Evolutionary conservation across 345 rosid genomes (phyloP).

Genomic region (Draba incana): DNA sequence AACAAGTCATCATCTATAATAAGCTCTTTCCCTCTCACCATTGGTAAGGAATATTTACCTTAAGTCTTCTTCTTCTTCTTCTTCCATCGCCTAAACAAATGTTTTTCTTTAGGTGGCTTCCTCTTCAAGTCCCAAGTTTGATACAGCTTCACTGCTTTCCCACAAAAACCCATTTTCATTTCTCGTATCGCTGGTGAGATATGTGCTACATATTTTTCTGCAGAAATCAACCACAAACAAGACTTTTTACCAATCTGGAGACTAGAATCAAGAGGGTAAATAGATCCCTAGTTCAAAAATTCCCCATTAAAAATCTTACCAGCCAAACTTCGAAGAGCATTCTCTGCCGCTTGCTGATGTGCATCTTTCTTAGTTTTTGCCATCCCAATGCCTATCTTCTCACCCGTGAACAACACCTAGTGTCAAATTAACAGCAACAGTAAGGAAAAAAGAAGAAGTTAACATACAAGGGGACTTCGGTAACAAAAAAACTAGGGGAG

Average conservation of each 20-base stretch:
- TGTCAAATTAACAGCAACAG: constrained; percentile 23
- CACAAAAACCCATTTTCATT: constrained; percentile 83
- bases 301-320: constrained; percentile 48
- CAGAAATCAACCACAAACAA: constrained; percentile 29
- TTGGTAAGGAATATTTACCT: constrained; percentile 24
- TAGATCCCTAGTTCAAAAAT: not conserved
- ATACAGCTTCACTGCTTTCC: constrained; percentile 58
- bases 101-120: constrained; percentile 49
- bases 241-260: not conserved
- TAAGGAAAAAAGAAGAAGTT: not conserved
- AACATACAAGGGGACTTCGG: constrained; percentile 10
- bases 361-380: constrained; percentile 97
- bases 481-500: constrained; percentile 15
- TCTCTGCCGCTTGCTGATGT: constrained; percentile 95
- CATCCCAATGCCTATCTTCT: constrained; percentile 97
- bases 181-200: constrained; percentile 59
- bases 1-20: not conserved
- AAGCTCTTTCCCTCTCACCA: constrained; percentile 2
- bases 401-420: constrained; percentile 88
- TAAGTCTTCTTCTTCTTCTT: constrained; percentile 9
- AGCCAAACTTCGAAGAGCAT: constrained; percentile 85
- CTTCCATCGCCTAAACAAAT: constrained; percentile 27
- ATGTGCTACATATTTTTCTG: constrained; percentile 84
- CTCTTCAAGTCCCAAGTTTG: constrained; percentile 53
- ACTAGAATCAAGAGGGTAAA: not conserved